Percentiles rank a stretch among this genome's conserved stretches.
Evolutionary conservation across 192 early-diverging fungal genomes (phyloP).

Genomic region (Phycomyces blakesleeanus): DNA sequence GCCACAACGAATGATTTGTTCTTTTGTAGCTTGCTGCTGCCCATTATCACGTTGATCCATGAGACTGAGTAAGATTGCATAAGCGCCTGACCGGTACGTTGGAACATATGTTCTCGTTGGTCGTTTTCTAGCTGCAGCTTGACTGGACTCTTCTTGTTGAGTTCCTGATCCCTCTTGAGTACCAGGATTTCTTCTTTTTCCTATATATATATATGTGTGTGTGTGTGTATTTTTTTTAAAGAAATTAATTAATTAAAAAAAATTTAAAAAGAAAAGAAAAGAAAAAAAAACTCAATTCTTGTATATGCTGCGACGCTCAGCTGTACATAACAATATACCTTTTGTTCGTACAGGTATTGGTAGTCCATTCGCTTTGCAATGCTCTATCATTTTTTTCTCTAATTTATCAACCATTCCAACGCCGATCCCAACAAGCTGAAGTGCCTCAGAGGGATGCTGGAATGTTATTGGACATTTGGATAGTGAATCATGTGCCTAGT

Average conservation of each 20-base stretch:
- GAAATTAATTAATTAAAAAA: no score
- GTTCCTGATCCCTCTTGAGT: background rate
- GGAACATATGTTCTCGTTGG: conserved; percentile 62
- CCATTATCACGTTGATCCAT: conserved; percentile 29
- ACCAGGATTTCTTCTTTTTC: background rate
- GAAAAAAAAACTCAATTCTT: no score
- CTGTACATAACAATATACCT: background rate
- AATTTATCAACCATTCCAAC: conserved; percentile 47
- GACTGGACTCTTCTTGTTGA: background rate
- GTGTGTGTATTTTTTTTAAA: no score
- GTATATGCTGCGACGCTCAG: no score
- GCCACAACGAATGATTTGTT: conserved; percentile 60
- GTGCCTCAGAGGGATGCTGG: conserved; percentile 54
- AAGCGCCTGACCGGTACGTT: conserved; percentile 70
- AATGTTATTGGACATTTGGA: conserved; percentile 55
- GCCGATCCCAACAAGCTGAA: conserved; percentile 64
- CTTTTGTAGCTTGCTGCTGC: conserved; percentile 51
- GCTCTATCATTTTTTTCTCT: conserved; percentile 45
- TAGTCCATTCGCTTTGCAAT: conserved; percentile 52
- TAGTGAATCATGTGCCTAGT: conserved; percentile 61
- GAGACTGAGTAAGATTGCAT: conserved; percentile 74
- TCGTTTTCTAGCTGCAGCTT: background rate
- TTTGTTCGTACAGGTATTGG: conserved; percentile 33
- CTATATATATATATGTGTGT: no score
- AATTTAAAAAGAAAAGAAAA: no score